Base-by-base conservation (phyloP, 306 rosid genomes). In the Neltuma alba region DNA sequence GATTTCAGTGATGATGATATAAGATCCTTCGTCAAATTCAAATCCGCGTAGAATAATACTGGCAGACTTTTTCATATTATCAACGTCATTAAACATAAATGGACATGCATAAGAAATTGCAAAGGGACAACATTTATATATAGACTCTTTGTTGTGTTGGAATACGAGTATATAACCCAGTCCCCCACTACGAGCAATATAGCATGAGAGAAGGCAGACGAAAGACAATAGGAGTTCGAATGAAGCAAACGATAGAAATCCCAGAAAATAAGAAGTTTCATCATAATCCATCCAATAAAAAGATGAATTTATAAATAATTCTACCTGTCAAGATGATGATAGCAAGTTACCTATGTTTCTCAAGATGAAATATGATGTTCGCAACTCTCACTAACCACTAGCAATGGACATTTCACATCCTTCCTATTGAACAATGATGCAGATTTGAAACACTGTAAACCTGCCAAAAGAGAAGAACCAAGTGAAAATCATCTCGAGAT, bases 371-470 rank as follows among this genome's bases (percentile, higher is more conserved):
- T 66, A 81, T 75, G 79, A 81, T 38, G 76, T 62, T 50, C 67
- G 73, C 78, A 82, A 81, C 79, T 64, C 80, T 83, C 81, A 79
- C 88, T 76, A 87, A 77, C 85, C 89, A 84, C 85, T 75, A 79
- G 68, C 48, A 55, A 80, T 84, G 75, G 77, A 80, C 76, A 80
- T 81, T 77, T 83, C 72, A 81, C 79, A 89, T 85, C 87, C 61
- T 83, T 82, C 83, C 86, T 84, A 83, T 87, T 79, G 80, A 83
- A 82, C 85, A 83, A 66, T 41, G 89, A 83, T 83, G 89, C 87
- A 88, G 83, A 75, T 81, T 85, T 82, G 78, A 77, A 79, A 83
- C 65, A 74, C 86, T 74, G 81, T 66, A 70, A 68, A 72, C 96
- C 93, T 91, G 91, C 84, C 75, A 76, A 60, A 73, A 82, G 81